A percentile compares a stretch with the other conserved stretches of the same genome.
Evolutionary conservation across 805 yeast genomes (phyloP).

Genomic region (Starmera quercuum): DNA sequence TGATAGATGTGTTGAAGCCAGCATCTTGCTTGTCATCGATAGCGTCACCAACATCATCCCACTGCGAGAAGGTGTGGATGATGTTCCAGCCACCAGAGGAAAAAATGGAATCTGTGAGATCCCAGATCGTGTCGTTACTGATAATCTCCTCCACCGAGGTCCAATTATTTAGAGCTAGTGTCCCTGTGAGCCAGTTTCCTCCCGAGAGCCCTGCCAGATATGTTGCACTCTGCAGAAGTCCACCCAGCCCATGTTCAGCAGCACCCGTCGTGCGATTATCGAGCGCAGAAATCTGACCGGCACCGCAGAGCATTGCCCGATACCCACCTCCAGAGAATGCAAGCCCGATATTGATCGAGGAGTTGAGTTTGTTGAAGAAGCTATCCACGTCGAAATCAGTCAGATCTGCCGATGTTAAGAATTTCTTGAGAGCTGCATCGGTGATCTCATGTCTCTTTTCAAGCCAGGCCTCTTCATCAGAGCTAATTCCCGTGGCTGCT

Average conservation of each 20-base stretch:
- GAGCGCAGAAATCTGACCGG: constrained; percentile 72
- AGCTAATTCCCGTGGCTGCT: constrained; percentile 38
- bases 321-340: constrained; percentile 86
- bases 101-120: constrained; percentile 51
- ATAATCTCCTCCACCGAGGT: constrained; percentile 58
- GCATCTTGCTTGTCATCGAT: constrained; percentile 47
- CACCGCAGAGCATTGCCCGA: constrained; percentile 81
- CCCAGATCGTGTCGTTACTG: constrained; percentile 51
- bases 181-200: constrained; percentile 73
- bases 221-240: constrained; percentile 59
- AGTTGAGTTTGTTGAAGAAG: constrained; percentile 28
- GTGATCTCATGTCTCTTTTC: constrained; percentile 25
- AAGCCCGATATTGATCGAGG: constrained; percentile 41
- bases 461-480: constrained; percentile 46
- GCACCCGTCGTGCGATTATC: constrained; percentile 60
- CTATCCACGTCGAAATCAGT: constrained; percentile 31
- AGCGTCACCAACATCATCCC: constrained; percentile 46
- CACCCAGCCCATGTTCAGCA: constrained; percentile 56
- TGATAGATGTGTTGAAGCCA: constrained; percentile 59
- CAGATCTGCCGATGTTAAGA: constrained; percentile 39
- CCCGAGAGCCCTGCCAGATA: constrained; percentile 77
- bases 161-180: constrained; percentile 65
- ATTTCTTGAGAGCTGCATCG: constrained; percentile 19
- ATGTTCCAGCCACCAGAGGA: constrained; percentile 58
- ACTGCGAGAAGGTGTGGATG: constrained; percentile 42